Conservation (phyloP, 2,329 filamentous ascomycete species). For the Myriosclerotinia scirpicola region DNA sequence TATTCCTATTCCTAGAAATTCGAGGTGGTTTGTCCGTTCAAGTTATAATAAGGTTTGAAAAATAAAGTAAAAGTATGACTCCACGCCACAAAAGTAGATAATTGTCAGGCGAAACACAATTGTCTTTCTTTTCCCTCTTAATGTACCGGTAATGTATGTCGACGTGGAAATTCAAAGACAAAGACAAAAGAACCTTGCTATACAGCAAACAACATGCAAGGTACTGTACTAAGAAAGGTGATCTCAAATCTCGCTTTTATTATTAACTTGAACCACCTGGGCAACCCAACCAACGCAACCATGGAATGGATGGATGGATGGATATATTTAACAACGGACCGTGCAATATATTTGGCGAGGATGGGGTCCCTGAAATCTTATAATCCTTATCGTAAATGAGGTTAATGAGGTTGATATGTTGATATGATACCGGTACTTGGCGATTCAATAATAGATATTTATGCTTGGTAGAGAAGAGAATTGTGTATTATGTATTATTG, state of each 20-base stretch:
- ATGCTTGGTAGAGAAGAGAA: not conserved
- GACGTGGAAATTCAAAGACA: conserved; percentile 19
- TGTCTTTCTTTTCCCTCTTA: not conserved
- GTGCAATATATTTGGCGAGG: conserved; percentile 18
- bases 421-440: not conserved
- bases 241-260: conserved; percentile 16
- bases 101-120: not conserved
- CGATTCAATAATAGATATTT: not conserved
- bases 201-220: not conserved
- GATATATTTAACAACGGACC: no score
- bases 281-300: conserved; percentile 1
- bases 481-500: no score
- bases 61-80: not conserved
- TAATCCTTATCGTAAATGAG: no score
- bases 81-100: conserved; percentile 5
- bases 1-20: conserved; percentile 8
- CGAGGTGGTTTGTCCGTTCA: not conserved
- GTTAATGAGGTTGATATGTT: no score
- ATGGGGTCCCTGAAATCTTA: no score
- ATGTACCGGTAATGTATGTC: not conserved
- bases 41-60: not conserved
- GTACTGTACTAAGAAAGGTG: no score
- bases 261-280: conserved; percentile 11
- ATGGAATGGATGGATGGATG: not conserved
- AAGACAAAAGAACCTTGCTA: conserved; percentile 4